These are phyloP conservation scores for Macaranga tanarius DNA, from an alignment of 441 rosid species.

Conservation along the genomic window DNA sequence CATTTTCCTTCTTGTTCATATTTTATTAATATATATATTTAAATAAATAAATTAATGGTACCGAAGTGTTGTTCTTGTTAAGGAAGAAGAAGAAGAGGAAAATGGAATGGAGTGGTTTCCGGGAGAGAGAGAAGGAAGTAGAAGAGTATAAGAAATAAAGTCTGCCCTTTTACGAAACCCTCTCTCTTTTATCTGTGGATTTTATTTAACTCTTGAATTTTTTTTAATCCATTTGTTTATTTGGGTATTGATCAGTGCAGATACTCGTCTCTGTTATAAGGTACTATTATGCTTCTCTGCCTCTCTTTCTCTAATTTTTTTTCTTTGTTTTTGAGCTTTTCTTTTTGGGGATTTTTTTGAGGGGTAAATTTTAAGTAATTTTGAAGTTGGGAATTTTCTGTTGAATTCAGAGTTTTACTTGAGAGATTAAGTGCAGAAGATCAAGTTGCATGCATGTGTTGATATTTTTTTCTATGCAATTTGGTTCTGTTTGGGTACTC, in stretches of 20 bases:
- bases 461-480: neutral
- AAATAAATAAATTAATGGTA: too few species aligned
- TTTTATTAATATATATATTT: too few species aligned
- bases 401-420: conserved; percentile 2
- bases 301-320: conserved; percentile 20
- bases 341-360: neutral
- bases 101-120: conserved; percentile 29
- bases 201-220: conserved; percentile 9
- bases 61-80: too few species aligned
- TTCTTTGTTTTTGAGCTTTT: neutral
- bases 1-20: neutral
- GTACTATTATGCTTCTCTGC: neutral
- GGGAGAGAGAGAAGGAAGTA: conserved; percentile 62
- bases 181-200: conserved; percentile 9
- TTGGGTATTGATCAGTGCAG: neutral
- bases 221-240: too few species aligned
- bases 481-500: too few species aligned
- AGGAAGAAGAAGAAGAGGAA: too few species aligned
- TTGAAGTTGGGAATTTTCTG: neutral
- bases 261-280: neutral
- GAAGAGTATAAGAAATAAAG: conserved; percentile 69
- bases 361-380: neutral
- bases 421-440: neutral
- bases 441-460: neutral
- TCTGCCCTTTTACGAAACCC: conserved; percentile 73